Evolutionary conservation across 371 early-diverging fungal species (phyloP), one percentile per base, ranked within the genome.

Genomic region (Zopfochytrium polystomum): DNA sequence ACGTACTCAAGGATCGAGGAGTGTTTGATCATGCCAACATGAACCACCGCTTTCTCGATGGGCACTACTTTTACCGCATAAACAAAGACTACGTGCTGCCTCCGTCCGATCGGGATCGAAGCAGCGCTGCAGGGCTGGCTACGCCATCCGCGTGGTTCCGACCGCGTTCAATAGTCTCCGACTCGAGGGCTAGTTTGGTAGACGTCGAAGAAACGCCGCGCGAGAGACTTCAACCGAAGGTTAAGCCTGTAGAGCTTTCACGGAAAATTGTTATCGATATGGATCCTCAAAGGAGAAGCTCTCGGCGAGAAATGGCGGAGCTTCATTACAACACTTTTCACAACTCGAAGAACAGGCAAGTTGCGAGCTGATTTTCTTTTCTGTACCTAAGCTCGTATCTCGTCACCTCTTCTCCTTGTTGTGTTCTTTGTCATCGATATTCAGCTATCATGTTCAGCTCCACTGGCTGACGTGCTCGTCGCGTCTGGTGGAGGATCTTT

Each of bases 381-480:
- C n/a, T n/a, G n/a, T n/a, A n/a, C n/a, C n/a, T n/a, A n/a, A n/a
- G n/a, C n/a, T n/a, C n/a, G n/a, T n/a, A n/a, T n/a, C n/a, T n/a
- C n/a, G n/a, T n/a, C n/a, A n/a, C n/a, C n/a, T 32, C 13, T 13
- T 25, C 34, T 52, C 43, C 7, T 22, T 53, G 11, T 7, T 23
- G 34, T 15, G 13, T n/a, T 30, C 22, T 11, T 48, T 30, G 27
- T 46, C 20, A 27, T n/a, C 35, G n/a, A 9, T 22, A 26, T 27
- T 22, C 44, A 64, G 64, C 71, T 96, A 90, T 63, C 96, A 96
- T 58, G 87, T 96, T 53, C 91, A 93, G 64, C 68, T 98, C 25
- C 89, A 93, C 70, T 98, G 98, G 98, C 76, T 96, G 5, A 91
- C 90, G 27, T 96, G 97, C 69, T 93, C 94, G 1, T 89, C 94